Conservation (phyloP, 78 protist species). For the Dictyostelium intermedium region DNA sequence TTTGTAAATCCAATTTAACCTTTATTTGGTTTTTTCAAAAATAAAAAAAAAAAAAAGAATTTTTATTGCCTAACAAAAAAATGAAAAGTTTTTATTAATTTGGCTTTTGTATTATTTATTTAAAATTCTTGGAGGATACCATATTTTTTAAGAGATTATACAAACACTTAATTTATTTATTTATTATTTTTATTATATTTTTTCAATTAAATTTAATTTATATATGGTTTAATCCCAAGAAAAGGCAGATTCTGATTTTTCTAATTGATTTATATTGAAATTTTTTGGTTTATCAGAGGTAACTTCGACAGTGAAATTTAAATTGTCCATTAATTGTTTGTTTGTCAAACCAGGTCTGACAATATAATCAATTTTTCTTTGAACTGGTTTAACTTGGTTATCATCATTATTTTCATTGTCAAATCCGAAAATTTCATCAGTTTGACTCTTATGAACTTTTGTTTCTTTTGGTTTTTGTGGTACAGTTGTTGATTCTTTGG, state of each 20-base stretch:
- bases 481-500: not conserved
- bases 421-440: not conserved
- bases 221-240: not conserved
- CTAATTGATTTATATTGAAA: not conserved
- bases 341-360: not conserved
- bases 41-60: too few species aligned
- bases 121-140: too few species aligned
- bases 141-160: too few species aligned
- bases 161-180: not conserved
- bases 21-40: too few species aligned
- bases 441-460: not conserved
- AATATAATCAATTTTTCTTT: not conserved
- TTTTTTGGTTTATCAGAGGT: not conserved
- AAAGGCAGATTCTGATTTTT: not conserved
- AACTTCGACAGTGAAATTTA: not conserved
- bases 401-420: not conserved
- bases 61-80: too few species aligned
- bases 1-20: too few species aligned
- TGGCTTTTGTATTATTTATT: too few species aligned
- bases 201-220: not conserved
- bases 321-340: constrained; percentile 2
- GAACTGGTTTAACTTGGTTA: not conserved
- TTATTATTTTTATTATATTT: not conserved
- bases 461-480: not conserved
- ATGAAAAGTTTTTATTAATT: too few species aligned